Evolutionary conservation across 345 rosid genomes (phyloP), one percentile per base, ranked within the genome.

Genomic region (Clausena lansium): DNA sequence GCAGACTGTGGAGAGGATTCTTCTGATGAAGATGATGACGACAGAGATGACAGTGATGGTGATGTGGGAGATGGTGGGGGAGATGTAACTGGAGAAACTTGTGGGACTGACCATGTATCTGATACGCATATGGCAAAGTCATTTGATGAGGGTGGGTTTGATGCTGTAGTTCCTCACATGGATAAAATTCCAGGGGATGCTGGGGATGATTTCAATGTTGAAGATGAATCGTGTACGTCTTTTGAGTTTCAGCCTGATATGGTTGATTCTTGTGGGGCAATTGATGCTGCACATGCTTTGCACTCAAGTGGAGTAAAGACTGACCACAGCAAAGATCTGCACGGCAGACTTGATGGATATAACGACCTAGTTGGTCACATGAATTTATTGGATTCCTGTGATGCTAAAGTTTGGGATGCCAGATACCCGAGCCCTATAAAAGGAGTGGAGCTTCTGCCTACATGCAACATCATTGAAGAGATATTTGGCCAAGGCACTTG

Each of bases 381-480:
- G 24, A 85, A 83, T 80, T 73, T 86, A 4, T 72, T 83, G 66
- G 96, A 90, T 63, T 64, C 83, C 14, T 81, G 83, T 80, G 85
- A 85, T 73, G 67, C 75, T 20, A 88, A 84, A 83, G 75, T 72
- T 55, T 85, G 91, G 89, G 88, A 83, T 70, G 79, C 77, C 7
- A 76, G 80, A 58, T 85, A 76, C 74, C 68, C 70, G 7, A 73
- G 84, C 78, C 81, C 88, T 6, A 77, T 50, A 30, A 81, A 78
- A 59, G 89, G 86, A 36, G 83, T 86, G 22, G 88, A 88, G 75
- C 79, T 90, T 67, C 85, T 86, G 68, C 92, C 92, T 19, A 88
- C 87, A 0, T 67, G 80, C 67, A 88, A 86, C 82, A 85, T 91
- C 54, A 87, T 91, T 65, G 91, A 91, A 62, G 98, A 87, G 85